phyloP scores from a whole-genome alignment of 164 flowering plant genomes.

The Magnolia officinalis region DNA sequence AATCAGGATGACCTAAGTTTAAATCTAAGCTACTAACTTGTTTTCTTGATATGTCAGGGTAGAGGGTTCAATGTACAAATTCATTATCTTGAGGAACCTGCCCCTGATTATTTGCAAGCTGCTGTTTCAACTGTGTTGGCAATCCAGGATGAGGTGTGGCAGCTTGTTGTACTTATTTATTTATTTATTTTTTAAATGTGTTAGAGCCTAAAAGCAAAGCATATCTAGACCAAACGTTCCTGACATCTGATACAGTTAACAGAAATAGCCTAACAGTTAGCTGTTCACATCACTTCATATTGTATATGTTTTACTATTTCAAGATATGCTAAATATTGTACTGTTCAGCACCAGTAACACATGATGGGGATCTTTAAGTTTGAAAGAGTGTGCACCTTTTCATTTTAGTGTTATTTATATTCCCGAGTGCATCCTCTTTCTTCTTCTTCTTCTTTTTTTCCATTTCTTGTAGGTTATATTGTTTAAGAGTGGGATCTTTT shows the following conservation, averaged over 20 bases:
- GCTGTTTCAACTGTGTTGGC: constrained; percentile 73
- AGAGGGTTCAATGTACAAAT: constrained; percentile 81
- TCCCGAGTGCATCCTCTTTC: not conserved
- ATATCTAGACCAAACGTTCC: not conserved
- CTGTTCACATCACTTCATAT: too few relatives aligned
- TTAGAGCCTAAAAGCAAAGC: not conserved
- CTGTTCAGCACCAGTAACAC: not conserved
- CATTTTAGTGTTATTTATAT: not conserved
- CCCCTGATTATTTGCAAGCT: constrained; percentile 74
- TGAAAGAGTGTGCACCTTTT: not conserved
- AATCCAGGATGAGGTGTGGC: constrained; percentile 73
- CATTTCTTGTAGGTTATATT: too few relatives aligned
- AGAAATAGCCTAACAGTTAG: too few relatives aligned
- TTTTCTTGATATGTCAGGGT: constrained; percentile 49
- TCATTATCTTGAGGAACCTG: constrained; percentile 82
- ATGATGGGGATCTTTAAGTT: not conserved
- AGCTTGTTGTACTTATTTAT: not conserved
- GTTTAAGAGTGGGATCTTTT: too few relatives aligned
- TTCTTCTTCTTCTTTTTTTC: too few relatives aligned
- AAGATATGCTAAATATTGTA: not conserved
- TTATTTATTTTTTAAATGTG: not conserved
- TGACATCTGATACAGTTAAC: too few relatives aligned
- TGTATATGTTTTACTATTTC: not conserved
- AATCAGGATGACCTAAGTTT: not conserved
- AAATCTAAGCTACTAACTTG: not conserved